These are phyloP conservation scores for Trametes villosa DNA, from an alignment of 768 basidiomycete genomes.

Conservation along the genomic window DNA sequence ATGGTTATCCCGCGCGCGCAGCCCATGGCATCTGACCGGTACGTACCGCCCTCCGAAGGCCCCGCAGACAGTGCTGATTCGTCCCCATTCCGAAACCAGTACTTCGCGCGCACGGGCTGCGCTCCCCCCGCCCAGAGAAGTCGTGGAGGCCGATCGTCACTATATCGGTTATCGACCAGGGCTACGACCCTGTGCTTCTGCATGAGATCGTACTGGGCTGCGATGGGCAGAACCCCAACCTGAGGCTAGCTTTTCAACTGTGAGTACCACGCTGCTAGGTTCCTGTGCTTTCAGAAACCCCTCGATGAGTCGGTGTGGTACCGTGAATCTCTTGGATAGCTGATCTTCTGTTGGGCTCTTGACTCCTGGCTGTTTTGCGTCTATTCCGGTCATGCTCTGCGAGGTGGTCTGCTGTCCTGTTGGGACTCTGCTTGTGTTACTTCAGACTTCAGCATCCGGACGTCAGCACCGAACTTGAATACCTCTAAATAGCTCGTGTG, in stretches of 20 bases:
- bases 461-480: no score
- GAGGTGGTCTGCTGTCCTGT: no score
- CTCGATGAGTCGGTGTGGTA: no score
- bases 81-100: slow-evolving; percentile 35
- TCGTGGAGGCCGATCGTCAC: slow-evolving; percentile 71
- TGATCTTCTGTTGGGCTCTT: no score
- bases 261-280: no score
- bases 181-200: slow-evolving; percentile 26
- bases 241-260: slow-evolving; percentile 57
- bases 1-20: slow-evolving; percentile 2
- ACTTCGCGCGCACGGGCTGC: slow-evolving; percentile 44
- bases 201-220: slow-evolving; percentile 64
- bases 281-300: no score
- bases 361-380: no score
- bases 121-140: slow-evolving; percentile 56
- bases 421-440: no score
- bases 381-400: no score
- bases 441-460: no score
- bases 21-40: slow-evolving; percentile 38
- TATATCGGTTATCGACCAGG: slow-evolving; percentile 55
- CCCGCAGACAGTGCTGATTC: not conserved
- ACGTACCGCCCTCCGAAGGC: not conserved
- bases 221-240: slow-evolving; percentile 74
- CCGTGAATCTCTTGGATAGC: no score
- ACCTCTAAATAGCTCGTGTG: no score